Base-by-base conservation (phyloP, 352 stramenopile genomes). In the Phytophthora quininea region DNA sequence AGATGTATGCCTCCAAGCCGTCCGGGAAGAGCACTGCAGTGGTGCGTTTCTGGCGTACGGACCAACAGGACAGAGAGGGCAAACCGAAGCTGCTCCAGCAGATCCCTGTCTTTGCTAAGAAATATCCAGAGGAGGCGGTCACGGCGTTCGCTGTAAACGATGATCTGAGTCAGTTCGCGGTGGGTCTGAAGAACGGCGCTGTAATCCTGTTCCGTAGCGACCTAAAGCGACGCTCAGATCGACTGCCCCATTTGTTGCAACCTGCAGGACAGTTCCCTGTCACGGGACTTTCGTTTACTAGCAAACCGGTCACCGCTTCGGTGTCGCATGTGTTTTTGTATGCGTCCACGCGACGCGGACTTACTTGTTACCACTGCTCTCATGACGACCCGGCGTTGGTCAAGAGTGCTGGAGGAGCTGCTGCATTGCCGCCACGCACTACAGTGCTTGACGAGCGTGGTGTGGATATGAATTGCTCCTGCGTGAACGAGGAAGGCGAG, bases 11-110 rank as follows among this genome's bases (percentile, higher is more conserved):
- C 55, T 71, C 76, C 48, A 89, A 90, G 58, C 79, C 77, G 37
- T 75, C 80, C n/a, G 80, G 80, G 4, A 86, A 90, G 38, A 89
- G 58, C 54, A 93, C 85, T 12, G 88, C 88, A 3, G 71, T 94
- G 27, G 87, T 94, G 56, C 88, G 88, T 32, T 85, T 96, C 56
- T 96, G 88, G 88, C 86, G 88, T n/a, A 96, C 86, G 48, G 88
- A 96, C 66, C 87, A 93, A 64, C 88, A 96, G 56, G 88, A 96
- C 54, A 71, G 88, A 76, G 88, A 96, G 59, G 88, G 88, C 14
- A 87, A 88, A 32, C 88, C 87, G 4, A 96, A 95, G 66, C 64
- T 95, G n/a, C 64, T 96, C 58, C 86, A 95, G 58, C 85, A 95
- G 62, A 88, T 95, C 52, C 87, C 81, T 8, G 74, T 96, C 64